Base-by-base conservation (phyloP, 2,329 filamentous ascomycete genomes). In the Alternaria triticina region DNA sequence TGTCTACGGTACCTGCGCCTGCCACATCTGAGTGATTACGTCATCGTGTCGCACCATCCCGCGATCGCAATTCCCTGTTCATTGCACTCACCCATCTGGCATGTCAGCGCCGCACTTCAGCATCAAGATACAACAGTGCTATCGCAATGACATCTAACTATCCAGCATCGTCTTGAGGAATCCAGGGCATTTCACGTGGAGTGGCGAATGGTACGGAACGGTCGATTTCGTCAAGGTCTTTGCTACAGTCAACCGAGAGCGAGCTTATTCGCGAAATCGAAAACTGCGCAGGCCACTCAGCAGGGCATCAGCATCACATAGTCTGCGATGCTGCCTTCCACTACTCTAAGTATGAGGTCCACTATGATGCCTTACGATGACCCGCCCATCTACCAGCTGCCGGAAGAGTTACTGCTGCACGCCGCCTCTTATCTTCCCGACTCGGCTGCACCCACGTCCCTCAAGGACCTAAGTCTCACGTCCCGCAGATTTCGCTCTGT, bases 331-430 rank as follows among this genome's bases (percentile, higher is more conserved):
- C 17, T 33, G 9, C 7, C 27, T 5, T 1, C n/a, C 27, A 51
- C 0, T 7, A 13, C 17, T 33, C 10, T 30, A 9, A 43, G 51
- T 3, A 40, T 20, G 23, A 13, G 20, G 30, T 11, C 33, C 33
- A 54, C 5, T 6, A 57, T 64, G 57, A 28, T 52, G 28, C 20
- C 40, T 54, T 4, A 22, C 22, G 7, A 17, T 22, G 36, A 55
- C 27, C 62, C 22, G 36, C 54, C 50, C 23, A 59, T 70, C 23
- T 52, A 69, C 11, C 27, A 50, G 23, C 65, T 73, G 12, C 72
- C 72, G 12, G 64, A 71, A 6, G 72, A 74, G 55, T 57, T 74
- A 13, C 44, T 74, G 12, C 49, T 73, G 9, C 67, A 71, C 1
- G 64, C 70, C 30, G 64, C 67, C 7, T 50, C 43, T n/a, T 50